Conservation (phyloP, 73 alveolate genomes). For the Symbiodinium pilosum region DNA sequence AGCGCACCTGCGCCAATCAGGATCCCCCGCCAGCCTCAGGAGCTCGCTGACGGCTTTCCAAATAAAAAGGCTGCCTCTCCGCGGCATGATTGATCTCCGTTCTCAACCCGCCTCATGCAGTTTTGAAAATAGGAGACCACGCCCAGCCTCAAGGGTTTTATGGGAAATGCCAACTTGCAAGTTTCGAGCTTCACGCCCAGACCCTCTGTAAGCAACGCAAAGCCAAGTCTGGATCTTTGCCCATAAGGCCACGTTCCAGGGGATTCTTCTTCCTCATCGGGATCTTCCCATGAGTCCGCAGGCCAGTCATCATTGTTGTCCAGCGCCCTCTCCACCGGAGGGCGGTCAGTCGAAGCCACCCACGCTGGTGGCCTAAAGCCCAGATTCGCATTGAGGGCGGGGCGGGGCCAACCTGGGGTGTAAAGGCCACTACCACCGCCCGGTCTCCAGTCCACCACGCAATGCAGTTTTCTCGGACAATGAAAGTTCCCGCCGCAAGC, state of each 20-base stretch:
- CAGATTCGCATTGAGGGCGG: not conserved
- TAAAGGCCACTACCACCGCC: not conserved
- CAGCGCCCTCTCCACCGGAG: not conserved
- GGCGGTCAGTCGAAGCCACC: not conserved
- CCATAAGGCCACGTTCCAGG: not conserved
- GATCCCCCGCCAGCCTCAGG: too few species aligned
- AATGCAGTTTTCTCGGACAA: not conserved
- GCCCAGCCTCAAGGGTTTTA: not conserved
- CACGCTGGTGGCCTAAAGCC: not conserved
- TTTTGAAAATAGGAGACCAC: not conserved
- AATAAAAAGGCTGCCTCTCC: too few species aligned
- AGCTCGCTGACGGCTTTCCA: too few species aligned
- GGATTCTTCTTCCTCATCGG: not conserved
- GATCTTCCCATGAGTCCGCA: not conserved
- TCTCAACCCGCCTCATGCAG: too few species aligned
- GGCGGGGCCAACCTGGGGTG: not conserved
- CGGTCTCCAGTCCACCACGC: not conserved
- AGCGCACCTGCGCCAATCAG: too few species aligned
- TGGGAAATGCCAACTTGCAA: not conserved
- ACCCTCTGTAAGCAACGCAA: not conserved
- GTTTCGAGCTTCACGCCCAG: not conserved
- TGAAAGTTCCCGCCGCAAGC: not conserved
- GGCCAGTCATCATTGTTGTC: not conserved
- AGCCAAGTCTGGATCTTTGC: not conserved
- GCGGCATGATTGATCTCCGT: too few species aligned